phyloP scores from a whole-genome alignment of 495 filamentous ascomycete species.

The Penicillium ucsense region DNA sequence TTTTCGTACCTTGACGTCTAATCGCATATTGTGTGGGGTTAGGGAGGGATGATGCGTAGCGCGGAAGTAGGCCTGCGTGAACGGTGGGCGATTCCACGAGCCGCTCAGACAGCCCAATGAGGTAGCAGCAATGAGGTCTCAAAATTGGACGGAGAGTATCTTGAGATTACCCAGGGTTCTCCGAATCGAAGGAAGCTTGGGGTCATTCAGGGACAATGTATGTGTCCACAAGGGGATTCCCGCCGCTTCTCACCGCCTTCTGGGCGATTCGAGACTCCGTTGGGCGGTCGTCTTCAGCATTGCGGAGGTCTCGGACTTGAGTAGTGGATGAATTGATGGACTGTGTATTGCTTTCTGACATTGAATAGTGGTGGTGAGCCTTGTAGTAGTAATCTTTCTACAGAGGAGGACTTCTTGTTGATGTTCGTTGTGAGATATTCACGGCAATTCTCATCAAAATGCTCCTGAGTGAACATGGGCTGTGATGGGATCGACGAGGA shows the following conservation, averaged over 20 bases:
- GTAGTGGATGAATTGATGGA: too few species aligned
- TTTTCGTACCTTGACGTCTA: conserved; percentile 78
- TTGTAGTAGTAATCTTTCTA: too few species aligned
- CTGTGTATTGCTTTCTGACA: too few species aligned
- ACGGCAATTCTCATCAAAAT: too few species aligned
- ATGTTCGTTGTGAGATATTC: too few species aligned
- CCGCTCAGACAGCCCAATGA: conserved; percentile 30
- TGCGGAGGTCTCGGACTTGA: neutral
- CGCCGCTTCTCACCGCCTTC: conserved; percentile 36
- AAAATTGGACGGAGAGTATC: conserved; percentile 5
- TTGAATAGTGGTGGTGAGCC: too few species aligned
- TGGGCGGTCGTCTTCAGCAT: neutral
- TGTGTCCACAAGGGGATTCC: conserved; percentile 42
- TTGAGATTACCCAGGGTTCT: conserved; percentile 10
- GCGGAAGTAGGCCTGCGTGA: conserved; percentile 30
- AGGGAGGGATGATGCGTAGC: conserved; percentile 25
- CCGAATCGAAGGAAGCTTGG: conserved; percentile 14
- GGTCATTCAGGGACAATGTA: conserved; percentile 27
- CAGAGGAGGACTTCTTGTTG: too few species aligned
- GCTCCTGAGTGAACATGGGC: too few species aligned
- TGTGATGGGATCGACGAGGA: too few species aligned
- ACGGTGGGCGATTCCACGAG: conserved; percentile 28
- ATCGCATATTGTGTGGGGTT: conserved; percentile 59
- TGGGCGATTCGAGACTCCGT: conserved; percentile 4
- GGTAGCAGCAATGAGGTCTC: conserved; percentile 8